Evolutionary conservation across 345 rosid species (phyloP).

Genomic region (Lenwebbia sp.): DNA sequence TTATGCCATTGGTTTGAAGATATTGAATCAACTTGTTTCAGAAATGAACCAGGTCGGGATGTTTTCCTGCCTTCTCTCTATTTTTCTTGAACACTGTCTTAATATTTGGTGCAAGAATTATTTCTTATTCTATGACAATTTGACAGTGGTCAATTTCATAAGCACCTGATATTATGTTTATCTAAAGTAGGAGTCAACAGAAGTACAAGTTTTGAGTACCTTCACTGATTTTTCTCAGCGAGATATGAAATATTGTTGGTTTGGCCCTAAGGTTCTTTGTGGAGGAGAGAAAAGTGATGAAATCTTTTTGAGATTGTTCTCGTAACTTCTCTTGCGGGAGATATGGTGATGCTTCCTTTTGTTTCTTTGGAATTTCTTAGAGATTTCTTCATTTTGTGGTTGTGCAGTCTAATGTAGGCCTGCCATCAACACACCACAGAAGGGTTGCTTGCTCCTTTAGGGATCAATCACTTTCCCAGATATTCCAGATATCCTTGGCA

Average conservation of each 20-base stretch:
- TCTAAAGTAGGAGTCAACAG: background rate
- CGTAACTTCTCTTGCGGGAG: background rate
- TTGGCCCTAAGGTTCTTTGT: background rate
- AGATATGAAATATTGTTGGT: background rate
- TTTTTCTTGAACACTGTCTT: background rate
- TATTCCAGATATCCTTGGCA: constrained; percentile 88
- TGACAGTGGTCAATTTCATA: background rate
- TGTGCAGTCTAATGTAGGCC: constrained; percentile 61
- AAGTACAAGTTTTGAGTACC: background rate
- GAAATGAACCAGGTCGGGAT: constrained; percentile 95
- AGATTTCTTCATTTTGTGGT: constrained; percentile 4
- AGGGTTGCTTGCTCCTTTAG: constrained; percentile 89
- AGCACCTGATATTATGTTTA: background rate
- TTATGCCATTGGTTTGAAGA: constrained; percentile 90
- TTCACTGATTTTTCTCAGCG: background rate
- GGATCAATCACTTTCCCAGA: constrained; percentile 87
- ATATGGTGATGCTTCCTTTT: background rate
- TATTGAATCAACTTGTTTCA: constrained; percentile 88
- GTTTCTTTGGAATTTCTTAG: background rate
- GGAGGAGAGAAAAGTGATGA: background rate
- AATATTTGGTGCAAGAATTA: background rate
- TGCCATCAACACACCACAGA: constrained; percentile 82
- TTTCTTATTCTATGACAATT: background rate
- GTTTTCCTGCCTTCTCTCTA: background rate
- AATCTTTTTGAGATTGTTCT: background rate